Conservation (phyloP, 2,329 filamentous ascomycete species). For the Curvularia lunata region DNA sequence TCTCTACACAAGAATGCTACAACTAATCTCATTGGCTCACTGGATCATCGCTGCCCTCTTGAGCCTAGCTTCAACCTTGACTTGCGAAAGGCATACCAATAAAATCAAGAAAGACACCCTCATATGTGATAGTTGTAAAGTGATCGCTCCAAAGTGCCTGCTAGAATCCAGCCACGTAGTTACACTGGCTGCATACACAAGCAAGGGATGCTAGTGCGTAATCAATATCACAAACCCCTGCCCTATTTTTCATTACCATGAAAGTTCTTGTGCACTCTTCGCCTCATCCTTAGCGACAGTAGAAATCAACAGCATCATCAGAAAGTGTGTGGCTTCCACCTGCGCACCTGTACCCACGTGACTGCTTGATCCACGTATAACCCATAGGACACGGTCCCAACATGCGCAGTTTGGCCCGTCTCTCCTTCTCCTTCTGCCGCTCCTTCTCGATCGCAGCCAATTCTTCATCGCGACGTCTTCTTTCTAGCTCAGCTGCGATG, state of each 20-base stretch:
- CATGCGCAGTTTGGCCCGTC: constrained; percentile 56
- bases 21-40: not conserved
- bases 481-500: constrained; percentile 29
- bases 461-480: constrained; percentile 37
- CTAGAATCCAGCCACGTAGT: not conserved
- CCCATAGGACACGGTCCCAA: constrained; percentile 66
- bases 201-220: not conserved
- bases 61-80: not conserved
- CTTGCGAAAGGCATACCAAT: not conserved
- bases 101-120: not conserved
- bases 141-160: not conserved
- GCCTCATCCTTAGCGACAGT: not conserved
- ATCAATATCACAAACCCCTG: not conserved
- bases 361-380: constrained; percentile 67
- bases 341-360: constrained; percentile 65
- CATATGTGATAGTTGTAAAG: not conserved
- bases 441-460: constrained; percentile 50
- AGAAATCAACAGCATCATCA: constrained; percentile 13
- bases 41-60: not conserved
- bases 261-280: not conserved
- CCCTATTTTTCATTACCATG: not conserved
- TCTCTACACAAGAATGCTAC: not conserved
- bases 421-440: constrained; percentile 49
- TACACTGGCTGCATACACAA: not conserved
- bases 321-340: constrained; percentile 53